Conservation (phyloP, 805 yeast species). For the Schwanniomyces occidentalis region DNA sequence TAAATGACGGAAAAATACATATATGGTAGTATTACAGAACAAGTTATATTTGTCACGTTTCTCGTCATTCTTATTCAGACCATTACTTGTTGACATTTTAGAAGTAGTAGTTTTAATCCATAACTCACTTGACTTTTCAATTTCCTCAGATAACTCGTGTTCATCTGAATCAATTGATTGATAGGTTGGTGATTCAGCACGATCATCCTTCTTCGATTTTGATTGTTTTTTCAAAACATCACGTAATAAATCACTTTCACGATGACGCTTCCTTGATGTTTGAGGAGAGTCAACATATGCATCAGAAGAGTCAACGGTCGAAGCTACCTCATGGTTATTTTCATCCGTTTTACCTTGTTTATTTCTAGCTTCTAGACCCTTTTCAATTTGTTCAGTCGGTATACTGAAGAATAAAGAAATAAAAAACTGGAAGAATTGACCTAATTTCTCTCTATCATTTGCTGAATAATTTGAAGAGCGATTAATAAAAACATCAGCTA, state of each 20-base stretch:
- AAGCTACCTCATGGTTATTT: slow-evolving; percentile 13
- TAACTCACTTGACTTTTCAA: slow-evolving; percentile 40
- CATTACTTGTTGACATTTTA: slow-evolving; percentile 29
- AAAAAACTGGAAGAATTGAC: slow-evolving; percentile 68
- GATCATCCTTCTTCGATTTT: slow-evolving; percentile 36
- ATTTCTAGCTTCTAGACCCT: slow-evolving; percentile 26
- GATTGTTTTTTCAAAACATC: slow-evolving; percentile 61
- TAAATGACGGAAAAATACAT: slow-evolving; percentile 85
- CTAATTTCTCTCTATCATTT: slow-evolving; percentile 76
- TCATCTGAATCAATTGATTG: slow-evolving; percentile 32
- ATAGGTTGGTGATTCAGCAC: slow-evolving; percentile 28
- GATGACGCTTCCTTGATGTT: slow-evolving; percentile 47
- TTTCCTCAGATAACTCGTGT: slow-evolving; percentile 28
- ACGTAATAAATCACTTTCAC: slow-evolving; percentile 56
- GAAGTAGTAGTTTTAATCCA: slow-evolving; percentile 43
- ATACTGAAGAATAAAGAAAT: slow-evolving; percentile 70
- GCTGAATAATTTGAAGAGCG: slow-evolving; percentile 74
- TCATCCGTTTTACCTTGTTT: slow-evolving; percentile 7
- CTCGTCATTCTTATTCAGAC: slow-evolving; percentile 19
- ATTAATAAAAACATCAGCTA: slow-evolving; percentile 66
- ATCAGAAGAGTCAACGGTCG: slow-evolving; percentile 9
- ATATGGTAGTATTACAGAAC: slow-evolving; percentile 85
- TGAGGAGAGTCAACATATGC: slow-evolving; percentile 13
- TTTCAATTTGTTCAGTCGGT: slow-evolving; percentile 49
- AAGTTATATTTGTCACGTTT: slow-evolving; percentile 64